Conservation (phyloP, 441 rosid species). For the Viola pubescens region DNA sequence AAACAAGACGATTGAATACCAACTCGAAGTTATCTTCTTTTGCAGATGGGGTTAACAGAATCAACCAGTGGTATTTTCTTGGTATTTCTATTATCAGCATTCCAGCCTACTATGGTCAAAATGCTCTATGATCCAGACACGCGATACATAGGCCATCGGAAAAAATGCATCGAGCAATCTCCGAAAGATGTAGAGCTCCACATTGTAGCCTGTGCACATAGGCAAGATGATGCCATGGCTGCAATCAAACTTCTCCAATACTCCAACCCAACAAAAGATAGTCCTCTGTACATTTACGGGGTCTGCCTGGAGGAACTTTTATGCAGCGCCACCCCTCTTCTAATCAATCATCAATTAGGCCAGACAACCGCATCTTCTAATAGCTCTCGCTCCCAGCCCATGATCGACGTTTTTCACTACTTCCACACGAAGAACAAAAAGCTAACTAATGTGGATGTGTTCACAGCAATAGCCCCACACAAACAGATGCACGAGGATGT, state of each 20-base stretch:
- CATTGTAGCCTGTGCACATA: too few species aligned
- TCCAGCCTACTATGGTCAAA: conserved; percentile 14
- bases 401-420: conserved; percentile 16
- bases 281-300: conserved; percentile 4
- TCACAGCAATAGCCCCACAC: conserved; percentile 28
- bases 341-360: conserved; percentile 15
- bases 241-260: too few species aligned
- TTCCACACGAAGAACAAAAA: conserved; percentile 10
- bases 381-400: conserved; percentile 8
- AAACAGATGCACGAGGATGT: conserved; percentile 31
- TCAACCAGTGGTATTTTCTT: neutral
- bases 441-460: conserved; percentile 17
- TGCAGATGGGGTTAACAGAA: neutral
- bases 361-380: neutral
- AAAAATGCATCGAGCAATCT: conserved; percentile 20
- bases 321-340: conserved; percentile 20
- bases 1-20: too few species aligned
- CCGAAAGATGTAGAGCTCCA: conserved; percentile 11
- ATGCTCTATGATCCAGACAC: conserved; percentile 20
- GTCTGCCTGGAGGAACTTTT: conserved; percentile 15
- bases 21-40: too few species aligned
- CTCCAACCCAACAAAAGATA: too few species aligned
- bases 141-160: conserved; percentile 17
- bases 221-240: too few species aligned
- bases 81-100: conserved; percentile 9